phyloP scores from a whole-genome alignment of 2,329 filamentous ascomycete genomes.

The Diaporthe capsici region DNA sequence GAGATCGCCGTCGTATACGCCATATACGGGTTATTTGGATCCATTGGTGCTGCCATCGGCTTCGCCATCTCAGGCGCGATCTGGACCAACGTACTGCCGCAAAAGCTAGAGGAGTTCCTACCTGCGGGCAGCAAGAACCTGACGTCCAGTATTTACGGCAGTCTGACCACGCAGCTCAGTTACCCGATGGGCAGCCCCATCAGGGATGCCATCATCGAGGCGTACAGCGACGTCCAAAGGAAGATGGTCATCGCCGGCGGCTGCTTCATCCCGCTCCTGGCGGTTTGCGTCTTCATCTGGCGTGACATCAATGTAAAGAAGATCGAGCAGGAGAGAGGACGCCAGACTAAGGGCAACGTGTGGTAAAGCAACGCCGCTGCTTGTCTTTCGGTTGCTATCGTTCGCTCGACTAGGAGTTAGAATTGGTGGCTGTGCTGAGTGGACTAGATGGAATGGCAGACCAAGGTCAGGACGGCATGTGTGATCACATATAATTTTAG shows the following conservation, averaged over 20 bases:
- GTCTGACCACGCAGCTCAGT: background rate
- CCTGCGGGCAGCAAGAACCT: constrained; percentile 19
- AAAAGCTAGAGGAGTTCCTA: background rate
- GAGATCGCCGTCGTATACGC: constrained; percentile 71
- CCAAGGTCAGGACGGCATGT: too few relatives aligned
- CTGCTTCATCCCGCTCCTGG: constrained; percentile 12
- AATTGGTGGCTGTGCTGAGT: background rate
- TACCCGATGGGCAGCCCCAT: constrained; percentile 20
- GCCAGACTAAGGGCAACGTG: constrained; percentile 12
- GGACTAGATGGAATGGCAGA: background rate
- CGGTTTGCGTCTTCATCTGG: constrained; percentile 12
- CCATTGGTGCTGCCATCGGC: constrained; percentile 73
- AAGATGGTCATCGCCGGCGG: constrained; percentile 24
- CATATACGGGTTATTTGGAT: constrained; percentile 69
- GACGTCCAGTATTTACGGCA: background rate
- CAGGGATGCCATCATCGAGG: constrained; percentile 9
- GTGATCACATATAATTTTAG: too few relatives aligned
- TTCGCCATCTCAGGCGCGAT: constrained; percentile 71
- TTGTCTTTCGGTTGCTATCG: background rate
- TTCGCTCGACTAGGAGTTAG: background rate
- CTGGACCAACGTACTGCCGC: constrained; percentile 55
- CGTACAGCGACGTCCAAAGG: constrained; percentile 11
- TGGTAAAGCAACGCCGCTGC: background rate
- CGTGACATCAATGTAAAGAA: constrained; percentile 25
- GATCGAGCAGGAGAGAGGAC: constrained; percentile 16